Evolutionary conservation across 192 early-diverging fungal genomes (phyloP), one percentile per base, ranked within the genome.

Genomic region (Spinellus fusiger): DNA sequence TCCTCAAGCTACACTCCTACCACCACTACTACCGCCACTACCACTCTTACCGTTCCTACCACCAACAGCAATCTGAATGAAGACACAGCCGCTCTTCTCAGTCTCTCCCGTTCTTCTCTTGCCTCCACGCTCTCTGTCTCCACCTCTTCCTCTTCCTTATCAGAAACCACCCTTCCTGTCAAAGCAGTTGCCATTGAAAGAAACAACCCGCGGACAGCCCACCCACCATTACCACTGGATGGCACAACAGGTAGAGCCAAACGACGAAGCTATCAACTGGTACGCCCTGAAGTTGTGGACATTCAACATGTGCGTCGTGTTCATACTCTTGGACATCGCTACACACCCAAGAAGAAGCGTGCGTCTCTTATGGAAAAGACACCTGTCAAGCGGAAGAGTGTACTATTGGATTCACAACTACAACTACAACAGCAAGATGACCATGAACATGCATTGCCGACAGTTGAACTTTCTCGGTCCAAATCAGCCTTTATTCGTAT

Each of bases 401-500:
- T 23, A 1, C 54, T 26, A 50, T 20, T 20, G 16, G 13, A 5
- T 12, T 1, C 22, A 16, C 22, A 47, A 20, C n/a, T 20, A 20
- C n/a, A 20, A 9, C 46, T 22, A 20, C 20, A 4, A 18, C 5
- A 5, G n/a, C 8, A 16, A 47, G 46, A 47, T 20, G 16, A 47
- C n/a, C n/a, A 53, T 3, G 27, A 29, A 13, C 51, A 56, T 20
- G 33, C 34, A 37, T 25, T 37, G 32, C 29, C 20, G 8, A 27
- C 29, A 32, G 16, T 18, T 5, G 52, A 54, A 1, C 9, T 38
- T 32, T 28, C 29, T 26, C 28, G 49, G 5, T 55, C 54, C 1
- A 55, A 34, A 37, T 55, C 54, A 22, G 34, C 54, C 5, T 61
- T 61, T 61, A 61, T 61, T 25, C 49, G 51, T 9, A 61, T 61